Conservation (phyloP, 306 rosid genomes). For the Castanopsis chinensis region DNA sequence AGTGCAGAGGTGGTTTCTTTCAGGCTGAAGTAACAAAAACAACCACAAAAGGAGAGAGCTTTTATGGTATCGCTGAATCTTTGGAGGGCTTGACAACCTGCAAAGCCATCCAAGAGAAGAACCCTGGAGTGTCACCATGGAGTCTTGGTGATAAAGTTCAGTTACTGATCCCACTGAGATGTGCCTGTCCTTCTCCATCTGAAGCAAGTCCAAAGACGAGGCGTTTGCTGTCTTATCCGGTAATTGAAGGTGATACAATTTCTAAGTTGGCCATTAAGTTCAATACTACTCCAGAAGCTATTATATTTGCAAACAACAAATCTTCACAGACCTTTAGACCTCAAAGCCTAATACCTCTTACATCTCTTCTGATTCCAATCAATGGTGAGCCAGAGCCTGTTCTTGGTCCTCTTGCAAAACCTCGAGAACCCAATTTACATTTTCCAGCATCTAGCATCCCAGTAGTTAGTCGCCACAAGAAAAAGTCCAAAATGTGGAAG, state of each 20-base stretch:
- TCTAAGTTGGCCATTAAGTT: constrained; percentile 65
- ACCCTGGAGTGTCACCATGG: constrained; percentile 59
- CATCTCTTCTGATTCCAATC: constrained; percentile 68
- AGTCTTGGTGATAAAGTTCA: constrained; percentile 36
- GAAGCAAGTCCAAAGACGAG: constrained; percentile 34
- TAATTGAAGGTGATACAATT: constrained; percentile 57
- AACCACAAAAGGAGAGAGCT: constrained; percentile 61
- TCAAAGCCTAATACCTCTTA: constrained; percentile 46
- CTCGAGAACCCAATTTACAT: constrained; percentile 42
- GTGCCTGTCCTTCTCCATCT: constrained; percentile 71
- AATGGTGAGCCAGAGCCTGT: constrained; percentile 47
- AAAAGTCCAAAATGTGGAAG: constrained; percentile 50
- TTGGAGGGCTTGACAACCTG: constrained; percentile 76
- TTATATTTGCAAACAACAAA: constrained; percentile 50
- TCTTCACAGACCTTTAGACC: constrained; percentile 25
- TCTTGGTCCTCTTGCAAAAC: constrained; percentile 44
- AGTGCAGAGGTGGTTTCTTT: constrained; percentile 53
- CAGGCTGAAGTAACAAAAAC: constrained; percentile 53
- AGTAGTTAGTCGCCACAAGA: constrained; percentile 41
- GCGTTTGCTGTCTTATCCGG: constrained; percentile 68
- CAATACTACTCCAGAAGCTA: constrained; percentile 55
- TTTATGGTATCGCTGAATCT: constrained; percentile 58
- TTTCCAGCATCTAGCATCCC: constrained; percentile 40
- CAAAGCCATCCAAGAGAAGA: constrained; percentile 57
- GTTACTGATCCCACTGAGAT: constrained; percentile 63